These are phyloP conservation scores for Aspergillus fructus DNA, from an alignment of 2,329 filamentous ascomycete genomes.

Conservation along the genomic window DNA sequence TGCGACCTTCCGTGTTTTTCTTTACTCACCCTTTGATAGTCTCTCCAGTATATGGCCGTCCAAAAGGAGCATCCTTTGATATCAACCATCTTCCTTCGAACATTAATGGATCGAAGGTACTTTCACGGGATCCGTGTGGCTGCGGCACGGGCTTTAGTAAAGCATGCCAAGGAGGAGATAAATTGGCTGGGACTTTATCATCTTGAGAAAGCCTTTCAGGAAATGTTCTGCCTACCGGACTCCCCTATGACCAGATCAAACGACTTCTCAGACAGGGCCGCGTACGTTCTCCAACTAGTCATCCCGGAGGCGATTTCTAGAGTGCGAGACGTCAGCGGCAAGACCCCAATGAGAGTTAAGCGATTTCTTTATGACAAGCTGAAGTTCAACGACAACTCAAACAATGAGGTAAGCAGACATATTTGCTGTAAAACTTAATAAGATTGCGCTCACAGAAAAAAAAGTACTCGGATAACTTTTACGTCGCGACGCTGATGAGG, in stretches of 20 bases:
- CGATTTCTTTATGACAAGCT: conserved; percentile 85
- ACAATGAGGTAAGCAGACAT: conserved; percentile 60
- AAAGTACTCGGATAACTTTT: conserved; percentile 82
- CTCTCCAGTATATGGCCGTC: conserved; percentile 72
- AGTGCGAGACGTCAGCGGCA: conserved; percentile 72
- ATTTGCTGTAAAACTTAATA: neutral
- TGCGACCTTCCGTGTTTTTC: neutral
- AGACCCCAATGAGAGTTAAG: conserved; percentile 75
- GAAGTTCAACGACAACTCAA: conserved; percentile 90
- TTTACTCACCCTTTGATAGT: conserved; percentile 33
- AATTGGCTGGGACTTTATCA: conserved; percentile 80
- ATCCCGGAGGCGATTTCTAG: conserved; percentile 79
- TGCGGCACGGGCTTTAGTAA: conserved; percentile 75
- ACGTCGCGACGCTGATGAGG: conserved; percentile 76
- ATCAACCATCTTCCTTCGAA: conserved; percentile 85
- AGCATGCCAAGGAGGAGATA: conserved; percentile 69
- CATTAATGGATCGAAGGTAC: conserved; percentile 86
- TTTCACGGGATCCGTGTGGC: conserved; percentile 89
- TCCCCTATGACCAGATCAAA: conserved; percentile 81
- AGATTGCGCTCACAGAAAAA: conserved; percentile 6
- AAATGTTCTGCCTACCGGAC: conserved; percentile 81
- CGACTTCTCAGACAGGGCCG: conserved; percentile 82
- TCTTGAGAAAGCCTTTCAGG: conserved; percentile 79
- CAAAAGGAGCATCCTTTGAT: conserved; percentile 73
- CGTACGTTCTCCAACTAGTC: conserved; percentile 80